Evolutionary conservation across 257 asterid genomes (phyloP).

Genomic region (Solanum rostratum): DNA sequence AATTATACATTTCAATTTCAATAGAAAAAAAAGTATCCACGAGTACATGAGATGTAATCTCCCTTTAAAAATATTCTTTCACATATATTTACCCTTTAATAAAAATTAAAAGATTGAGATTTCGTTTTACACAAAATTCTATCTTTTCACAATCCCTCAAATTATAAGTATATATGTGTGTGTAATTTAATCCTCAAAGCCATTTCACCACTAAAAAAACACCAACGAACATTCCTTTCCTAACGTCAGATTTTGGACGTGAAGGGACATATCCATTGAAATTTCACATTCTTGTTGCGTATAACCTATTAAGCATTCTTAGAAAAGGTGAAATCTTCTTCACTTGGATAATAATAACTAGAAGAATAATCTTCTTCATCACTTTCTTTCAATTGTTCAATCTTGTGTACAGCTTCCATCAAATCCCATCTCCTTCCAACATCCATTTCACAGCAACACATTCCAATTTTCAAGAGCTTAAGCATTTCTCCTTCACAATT

Average conservation of each 20-base stretch:
- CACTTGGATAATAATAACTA: constrained; percentile 18
- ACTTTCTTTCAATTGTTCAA: constrained; percentile 39
- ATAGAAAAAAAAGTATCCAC: background rate
- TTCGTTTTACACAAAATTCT: background rate
- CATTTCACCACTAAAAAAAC: background rate
- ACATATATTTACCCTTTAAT: background rate
- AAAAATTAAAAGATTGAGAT: background rate
- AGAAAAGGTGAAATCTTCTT: constrained; percentile 34
- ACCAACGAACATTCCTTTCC: background rate
- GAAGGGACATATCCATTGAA: background rate
- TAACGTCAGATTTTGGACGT: background rate
- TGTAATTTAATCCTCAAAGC: background rate
- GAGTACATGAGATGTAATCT: background rate
- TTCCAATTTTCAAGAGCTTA: constrained; percentile 54
- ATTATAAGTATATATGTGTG: background rate
- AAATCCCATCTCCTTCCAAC: constrained; percentile 45
- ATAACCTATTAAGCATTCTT: background rate
- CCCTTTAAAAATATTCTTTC: background rate
- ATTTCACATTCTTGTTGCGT: background rate
- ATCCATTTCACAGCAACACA: constrained; percentile 55
- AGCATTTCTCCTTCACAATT: constrained; percentile 44
- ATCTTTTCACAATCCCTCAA: background rate
- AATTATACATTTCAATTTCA: background rate
- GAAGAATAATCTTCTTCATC: constrained; percentile 34
- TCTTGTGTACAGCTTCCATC: constrained; percentile 31